These are phyloP conservation scores for Raffaelea deltoideospora DNA, from an alignment of 2,329 filamentous ascomycete genomes.

Conservation along the genomic window DNA sequence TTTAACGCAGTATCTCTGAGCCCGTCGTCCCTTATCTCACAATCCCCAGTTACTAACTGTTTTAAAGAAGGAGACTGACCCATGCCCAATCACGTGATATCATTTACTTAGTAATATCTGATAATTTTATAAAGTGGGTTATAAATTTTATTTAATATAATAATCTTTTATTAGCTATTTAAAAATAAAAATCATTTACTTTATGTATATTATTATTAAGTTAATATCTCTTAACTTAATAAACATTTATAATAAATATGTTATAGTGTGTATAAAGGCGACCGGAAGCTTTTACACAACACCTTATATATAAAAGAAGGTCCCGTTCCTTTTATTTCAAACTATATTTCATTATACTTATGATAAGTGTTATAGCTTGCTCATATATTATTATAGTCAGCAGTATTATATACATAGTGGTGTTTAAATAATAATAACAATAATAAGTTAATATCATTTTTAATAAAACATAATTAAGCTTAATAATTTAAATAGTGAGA, in stretches of 20 bases:
- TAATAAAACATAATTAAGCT: not conserved
- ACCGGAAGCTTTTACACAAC: not conserved
- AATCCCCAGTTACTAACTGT: no score
- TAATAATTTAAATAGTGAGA: not conserved
- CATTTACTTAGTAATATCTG: no score
- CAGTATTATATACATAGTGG: not conserved
- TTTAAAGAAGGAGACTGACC: no score
- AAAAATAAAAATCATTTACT: not conserved
- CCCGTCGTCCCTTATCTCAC: no score
- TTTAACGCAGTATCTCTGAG: no score
- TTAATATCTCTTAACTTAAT: not conserved
- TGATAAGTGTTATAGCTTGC: no score
- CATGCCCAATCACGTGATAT: no score
- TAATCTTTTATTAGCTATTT: slow-evolving; percentile 8
- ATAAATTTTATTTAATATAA: not conserved
- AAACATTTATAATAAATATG: not conserved
- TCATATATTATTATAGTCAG: not conserved
- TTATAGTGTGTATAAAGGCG: not conserved
- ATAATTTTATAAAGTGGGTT: no score
- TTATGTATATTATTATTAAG: not conserved
- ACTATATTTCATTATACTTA: not conserved
- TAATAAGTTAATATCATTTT: not conserved
- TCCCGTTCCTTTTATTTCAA: no score
- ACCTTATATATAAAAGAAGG: not conserved
- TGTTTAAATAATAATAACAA: not conserved